Evolutionary conservation across 495 filamentous ascomycete species (phyloP), one percentile per base, ranked within the genome.

Genomic region (Chaetomium fimeti): DNA sequence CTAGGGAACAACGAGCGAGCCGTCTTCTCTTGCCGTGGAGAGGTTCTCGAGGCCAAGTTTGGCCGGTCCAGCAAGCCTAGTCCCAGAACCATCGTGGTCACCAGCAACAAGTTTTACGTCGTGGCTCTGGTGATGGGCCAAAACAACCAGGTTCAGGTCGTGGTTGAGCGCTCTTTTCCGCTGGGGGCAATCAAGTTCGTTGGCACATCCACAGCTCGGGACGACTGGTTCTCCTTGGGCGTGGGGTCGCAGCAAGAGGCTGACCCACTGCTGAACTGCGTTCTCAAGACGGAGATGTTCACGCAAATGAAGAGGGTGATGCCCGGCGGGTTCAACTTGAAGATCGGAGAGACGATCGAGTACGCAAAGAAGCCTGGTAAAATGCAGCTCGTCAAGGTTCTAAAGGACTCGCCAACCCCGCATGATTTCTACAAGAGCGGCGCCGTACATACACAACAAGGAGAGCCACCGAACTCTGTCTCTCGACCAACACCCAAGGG

Each of bases 301-400:
- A 96, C 92, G 9, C 92, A 97, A 55, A 85, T 98, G 69, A 84
- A 85, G 72, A 83, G 81, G 48, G 85, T 81, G 43, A 87, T 91
- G 74, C 90, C 88, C 0, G 93, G 89, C 13, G 85, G 89, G 11
- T 81, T 94, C 70, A 90, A 89, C 71, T 74, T 98, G 61, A 91
- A 89, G 79, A 90, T 98, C 63, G 85, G 79, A 18, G 87, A 93
- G 36, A 83, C 83, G 2, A 93, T 99, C 72, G 91, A 97, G 72
- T 99, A 94, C 75, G 92, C 93, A 71, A 99, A 98, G 84, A 99
- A 99, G 79, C 95, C 95, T 4, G 91, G 92, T 40, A 99, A 99
- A 80, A 83, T 90, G 70, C 87, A 91, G 49, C 69, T 83, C 3
- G 87, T 99, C 67, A 98, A 98, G 81, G 89, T 87, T 2, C 71